Evolutionary conservation across 2,329 filamentous ascomycete species (phyloP), one percentile per base, ranked within the genome.

Genomic region (Chaetomium globosum): DNA sequence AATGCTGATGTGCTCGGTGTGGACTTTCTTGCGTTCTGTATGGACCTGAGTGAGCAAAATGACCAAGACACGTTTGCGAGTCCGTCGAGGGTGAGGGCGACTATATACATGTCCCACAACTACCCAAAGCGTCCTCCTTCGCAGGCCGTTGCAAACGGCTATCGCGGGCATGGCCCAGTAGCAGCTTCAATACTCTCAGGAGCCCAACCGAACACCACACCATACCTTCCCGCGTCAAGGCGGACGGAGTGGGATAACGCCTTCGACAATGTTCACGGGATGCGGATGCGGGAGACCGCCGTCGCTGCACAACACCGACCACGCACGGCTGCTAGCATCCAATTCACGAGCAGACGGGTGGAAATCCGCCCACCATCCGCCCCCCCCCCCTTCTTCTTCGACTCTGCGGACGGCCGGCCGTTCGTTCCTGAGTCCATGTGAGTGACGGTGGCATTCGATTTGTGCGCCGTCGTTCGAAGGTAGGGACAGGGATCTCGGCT

Each of bases 251-350:
- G 3, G 48, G 3, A 46, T 46, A 39, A n/a, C 21, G 16, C 55
- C 21, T 19, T 48, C 39, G 39, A 26, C 43, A 26, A 51, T 6
- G 31, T 10, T 31, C 48, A 52, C 43, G 23, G 43, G 13, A 49
- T 26, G 53, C 30, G 31, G 30, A 58, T 64, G 61, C 61, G 33
- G 56, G 61, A 54, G 36, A 56, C 55, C 55, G 55, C 19, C n/a
- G 53, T 9, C 21, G 31, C 26, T 28, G 28, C 49, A 36, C 61
- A 46, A 23, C 53, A 30, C n/a, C 53, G 9, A 10, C 30, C 56
- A 48, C 36, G 36, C 36, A 26, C 56, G 39, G 56, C 39, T 58
- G 46, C 21, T 46, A 31, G 23, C 33, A 48, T 53, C 52, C 39
- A 43, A 10, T 30, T 52, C 51, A 52, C 49, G 10, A 19, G 30